A percentile compares a stretch with the other conserved stretches of the same genome.
Evolutionary conservation across 441 rosid genomes (phyloP).

Genomic region (Erodium trifolium): DNA sequence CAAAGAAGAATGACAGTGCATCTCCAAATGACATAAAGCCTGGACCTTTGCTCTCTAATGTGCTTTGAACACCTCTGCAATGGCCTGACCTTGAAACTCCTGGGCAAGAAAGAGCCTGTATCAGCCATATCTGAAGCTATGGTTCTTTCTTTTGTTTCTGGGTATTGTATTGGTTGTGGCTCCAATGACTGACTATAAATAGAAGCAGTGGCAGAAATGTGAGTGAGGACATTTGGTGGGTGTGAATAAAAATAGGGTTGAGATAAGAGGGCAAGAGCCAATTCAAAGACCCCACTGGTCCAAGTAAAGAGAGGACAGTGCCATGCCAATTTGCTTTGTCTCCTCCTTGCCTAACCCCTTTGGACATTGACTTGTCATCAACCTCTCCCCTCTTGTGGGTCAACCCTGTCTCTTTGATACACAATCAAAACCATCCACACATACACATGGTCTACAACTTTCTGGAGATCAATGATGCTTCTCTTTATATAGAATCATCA

Average conservation of each 20-base stretch:
- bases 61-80: slow-evolving; percentile 63
- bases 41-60: slow-evolving; percentile 51
- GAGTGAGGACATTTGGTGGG: too few species aligned
- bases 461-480: neutral
- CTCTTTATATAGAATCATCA: neutral
- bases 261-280: neutral
- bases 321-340: slow-evolving; percentile 3
- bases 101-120: slow-evolving; percentile 22
- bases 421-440: neutral
- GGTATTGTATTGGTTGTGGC: neutral
- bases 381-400: slow-evolving; percentile 1
- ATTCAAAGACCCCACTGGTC: slow-evolving; percentile 6
- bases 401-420: slow-evolving; percentile 2
- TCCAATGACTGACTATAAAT: neutral
- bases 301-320: slow-evolving; percentile 3
- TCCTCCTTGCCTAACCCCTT: neutral
- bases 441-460: neutral
- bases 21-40: slow-evolving; percentile 77
- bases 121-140: slow-evolving; percentile 22
- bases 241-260: neutral
- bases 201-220: neutral
- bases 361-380: slow-evolving; percentile 5
- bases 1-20: slow-evolving; percentile 65
- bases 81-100: slow-evolving; percentile 37
- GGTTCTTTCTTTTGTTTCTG: neutral